Conservation (phyloP, 176 grass and related monocot species). For the Secale cereale region DNA sequence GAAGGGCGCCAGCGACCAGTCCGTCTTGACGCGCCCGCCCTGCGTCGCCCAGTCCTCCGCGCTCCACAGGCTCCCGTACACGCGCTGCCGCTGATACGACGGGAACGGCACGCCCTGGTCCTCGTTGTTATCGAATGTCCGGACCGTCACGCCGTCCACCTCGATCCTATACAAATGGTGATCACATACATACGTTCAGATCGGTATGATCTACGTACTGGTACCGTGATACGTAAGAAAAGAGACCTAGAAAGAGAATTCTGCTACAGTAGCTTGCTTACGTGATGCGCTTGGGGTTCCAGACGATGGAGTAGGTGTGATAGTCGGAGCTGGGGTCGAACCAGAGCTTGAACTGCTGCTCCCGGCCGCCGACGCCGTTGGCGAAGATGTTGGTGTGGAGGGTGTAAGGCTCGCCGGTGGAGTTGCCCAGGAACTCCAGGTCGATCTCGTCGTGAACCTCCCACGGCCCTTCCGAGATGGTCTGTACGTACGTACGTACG, state of each 20-base stretch:
- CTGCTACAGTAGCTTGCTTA: neutral
- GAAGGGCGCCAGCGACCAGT: slow-evolving; percentile 67
- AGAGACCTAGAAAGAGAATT: too few species aligned
- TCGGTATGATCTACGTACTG: too few species aligned
- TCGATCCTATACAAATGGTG: slow-evolving; percentile 27
- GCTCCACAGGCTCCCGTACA: slow-evolving; percentile 59
- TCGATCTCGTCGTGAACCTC: slow-evolving; percentile 68
- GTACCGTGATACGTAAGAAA: too few species aligned
- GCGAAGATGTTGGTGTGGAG: slow-evolving; percentile 82
- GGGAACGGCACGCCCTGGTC: slow-evolving; percentile 38
- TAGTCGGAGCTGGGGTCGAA: slow-evolving; percentile 61
- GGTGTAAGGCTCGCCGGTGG: slow-evolving; percentile 50
- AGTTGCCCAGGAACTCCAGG: slow-evolving; percentile 75
- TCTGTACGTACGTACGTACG: slow-evolving; percentile 16
- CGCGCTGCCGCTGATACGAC: slow-evolving; percentile 46
- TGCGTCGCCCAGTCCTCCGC: slow-evolving; percentile 78
- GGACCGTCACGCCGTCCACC: slow-evolving; percentile 50
- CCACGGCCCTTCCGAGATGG: slow-evolving; percentile 43
- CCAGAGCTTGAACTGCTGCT: slow-evolving; percentile 68
- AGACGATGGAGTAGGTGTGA: slow-evolving; percentile 80
- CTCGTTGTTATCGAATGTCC: slow-evolving; percentile 65
- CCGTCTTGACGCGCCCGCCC: slow-evolving; percentile 64
- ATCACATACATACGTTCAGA: too few species aligned
- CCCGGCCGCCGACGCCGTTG: slow-evolving; percentile 48
- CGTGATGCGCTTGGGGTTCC: slow-evolving; percentile 73